Percentiles rank a stretch among this genome's conserved stretches.
These are phyloP conservation scores for Puccinia triticina DNA, from an alignment of 1,284 basidiomycete species.

Conservation along the genomic window DNA sequence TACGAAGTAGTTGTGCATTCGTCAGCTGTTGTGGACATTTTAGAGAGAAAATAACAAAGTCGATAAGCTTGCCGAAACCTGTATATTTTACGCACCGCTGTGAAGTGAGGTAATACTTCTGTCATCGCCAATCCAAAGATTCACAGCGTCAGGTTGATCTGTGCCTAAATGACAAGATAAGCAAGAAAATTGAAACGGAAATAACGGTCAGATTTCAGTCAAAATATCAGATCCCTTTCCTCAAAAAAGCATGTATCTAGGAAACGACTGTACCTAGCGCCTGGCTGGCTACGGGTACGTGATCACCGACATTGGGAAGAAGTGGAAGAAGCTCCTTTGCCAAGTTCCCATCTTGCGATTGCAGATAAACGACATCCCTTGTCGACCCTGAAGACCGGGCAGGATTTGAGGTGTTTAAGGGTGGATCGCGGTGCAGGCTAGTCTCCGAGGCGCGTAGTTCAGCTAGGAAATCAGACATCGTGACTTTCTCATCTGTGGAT, in stretches of 20 bases:
- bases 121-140: constrained; percentile 82
- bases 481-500: constrained; percentile 67
- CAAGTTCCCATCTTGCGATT: constrained; percentile 88
- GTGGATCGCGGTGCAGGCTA: constrained; percentile 12
- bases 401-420: background rate
- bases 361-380: constrained; percentile 69
- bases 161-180: background rate
- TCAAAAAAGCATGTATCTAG: background rate
- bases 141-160: constrained; percentile 76
- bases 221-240: background rate
- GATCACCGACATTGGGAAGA: constrained; percentile 68
- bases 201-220: background rate
- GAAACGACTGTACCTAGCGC: constrained; percentile 69
- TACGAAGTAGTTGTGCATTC: background rate
- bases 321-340: constrained; percentile 70
- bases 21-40: background rate
- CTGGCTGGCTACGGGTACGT: constrained; percentile 74
- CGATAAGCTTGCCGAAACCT: background rate
- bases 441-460: constrained; percentile 60
- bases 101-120: constrained; percentile 80
- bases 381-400: constrained; percentile 44
- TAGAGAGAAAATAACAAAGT: background rate
- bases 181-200: background rate
- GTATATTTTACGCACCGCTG: constrained; percentile 66
- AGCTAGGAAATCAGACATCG: constrained; percentile 67